phyloP scores from a whole-genome alignment of 1,284 basidiomycete genomes.

The Apiotrichum mycotoxinovorans region DNA sequence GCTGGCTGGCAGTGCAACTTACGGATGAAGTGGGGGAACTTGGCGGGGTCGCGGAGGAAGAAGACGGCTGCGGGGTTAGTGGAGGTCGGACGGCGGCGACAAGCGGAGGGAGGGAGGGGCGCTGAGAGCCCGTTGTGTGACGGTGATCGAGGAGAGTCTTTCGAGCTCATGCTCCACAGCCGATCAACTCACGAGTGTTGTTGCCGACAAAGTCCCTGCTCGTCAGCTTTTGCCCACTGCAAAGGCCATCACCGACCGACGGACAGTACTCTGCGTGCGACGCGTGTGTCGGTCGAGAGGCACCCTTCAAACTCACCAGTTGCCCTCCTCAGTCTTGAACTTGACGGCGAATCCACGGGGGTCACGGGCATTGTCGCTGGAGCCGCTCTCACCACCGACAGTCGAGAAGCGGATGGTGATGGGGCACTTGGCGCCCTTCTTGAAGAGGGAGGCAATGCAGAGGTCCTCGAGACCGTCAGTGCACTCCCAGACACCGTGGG shows the following conservation, averaged over 20 bases:
- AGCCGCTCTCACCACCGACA: slow-evolving; percentile 70
- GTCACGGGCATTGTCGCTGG: slow-evolving; percentile 78
- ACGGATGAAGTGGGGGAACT: slow-evolving; percentile 74
- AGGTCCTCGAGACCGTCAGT: slow-evolving; percentile 79
- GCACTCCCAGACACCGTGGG: slow-evolving; percentile 86
- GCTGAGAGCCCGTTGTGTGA: too few relatives aligned
- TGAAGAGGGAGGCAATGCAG: slow-evolving; percentile 68
- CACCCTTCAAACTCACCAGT: slow-evolving; percentile 58
- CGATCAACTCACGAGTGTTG: slow-evolving; percentile 59
- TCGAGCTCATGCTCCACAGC: too few relatives aligned
- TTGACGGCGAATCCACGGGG: slow-evolving; percentile 91
- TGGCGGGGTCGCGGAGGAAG: slow-evolving; percentile 26
- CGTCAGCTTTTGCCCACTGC: background rate
- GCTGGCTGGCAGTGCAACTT: slow-evolving; percentile 52
- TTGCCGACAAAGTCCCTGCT: slow-evolving; percentile 73
- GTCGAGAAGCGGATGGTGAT: slow-evolving; percentile 52
- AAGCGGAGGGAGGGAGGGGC: too few relatives aligned
- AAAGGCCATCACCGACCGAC: too few relatives aligned
- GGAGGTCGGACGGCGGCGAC: background rate
- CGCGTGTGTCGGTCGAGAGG: too few relatives aligned
- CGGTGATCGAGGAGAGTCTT: too few relatives aligned
- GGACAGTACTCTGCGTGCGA: too few relatives aligned
- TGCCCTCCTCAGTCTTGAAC: slow-evolving; percentile 81
- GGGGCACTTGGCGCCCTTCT: slow-evolving; percentile 64
- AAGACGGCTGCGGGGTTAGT: slow-evolving; percentile 11